Evolutionary conservation across 441 rosid species (phyloP).

Genomic region (Gossypium lobatum): DNA sequence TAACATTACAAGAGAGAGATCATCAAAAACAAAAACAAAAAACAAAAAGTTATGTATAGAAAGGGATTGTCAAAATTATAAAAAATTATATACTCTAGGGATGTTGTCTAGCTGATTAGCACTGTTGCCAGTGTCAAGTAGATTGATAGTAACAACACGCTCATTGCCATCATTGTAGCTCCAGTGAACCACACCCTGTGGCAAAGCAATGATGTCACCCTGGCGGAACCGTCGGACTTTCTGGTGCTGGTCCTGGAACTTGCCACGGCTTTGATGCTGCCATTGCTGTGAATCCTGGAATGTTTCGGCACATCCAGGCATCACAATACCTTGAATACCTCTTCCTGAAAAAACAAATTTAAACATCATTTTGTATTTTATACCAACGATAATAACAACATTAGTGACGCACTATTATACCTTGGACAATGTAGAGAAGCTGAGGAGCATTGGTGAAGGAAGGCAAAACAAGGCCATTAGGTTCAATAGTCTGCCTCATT

Average conservation of each 20-base stretch:
- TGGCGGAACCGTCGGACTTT: slow-evolving; percentile 44
- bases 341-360: slow-evolving; percentile 29
- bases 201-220: slow-evolving; percentile 57
- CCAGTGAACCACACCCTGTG: slow-evolving; percentile 69
- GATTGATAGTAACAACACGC: slow-evolving; percentile 38
- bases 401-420: slow-evolving; percentile 12
- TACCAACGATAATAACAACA: no score
- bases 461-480: slow-evolving; percentile 43
- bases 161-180: slow-evolving; percentile 57
- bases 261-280: neutral
- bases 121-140: slow-evolving; percentile 44
- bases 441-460: slow-evolving; percentile 28
- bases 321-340: slow-evolving; percentile 38
- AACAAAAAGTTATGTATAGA: no score
- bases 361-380: no score
- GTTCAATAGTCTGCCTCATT: slow-evolving; percentile 28
- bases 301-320: slow-evolving; percentile 75
- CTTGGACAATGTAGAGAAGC: slow-evolving; percentile 40
- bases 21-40: neutral
- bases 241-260: slow-evolving; percentile 57
- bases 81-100: slow-evolving; percentile 38
- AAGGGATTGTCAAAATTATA: neutral
- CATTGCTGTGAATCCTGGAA: slow-evolving; percentile 52
- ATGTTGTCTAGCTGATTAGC: slow-evolving; percentile 64
- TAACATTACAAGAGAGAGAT: neutral